These are phyloP conservation scores for Aspergillus tamarii DNA, from an alignment of 2,329 filamentous ascomycete genomes.

Conservation along the genomic window DNA sequence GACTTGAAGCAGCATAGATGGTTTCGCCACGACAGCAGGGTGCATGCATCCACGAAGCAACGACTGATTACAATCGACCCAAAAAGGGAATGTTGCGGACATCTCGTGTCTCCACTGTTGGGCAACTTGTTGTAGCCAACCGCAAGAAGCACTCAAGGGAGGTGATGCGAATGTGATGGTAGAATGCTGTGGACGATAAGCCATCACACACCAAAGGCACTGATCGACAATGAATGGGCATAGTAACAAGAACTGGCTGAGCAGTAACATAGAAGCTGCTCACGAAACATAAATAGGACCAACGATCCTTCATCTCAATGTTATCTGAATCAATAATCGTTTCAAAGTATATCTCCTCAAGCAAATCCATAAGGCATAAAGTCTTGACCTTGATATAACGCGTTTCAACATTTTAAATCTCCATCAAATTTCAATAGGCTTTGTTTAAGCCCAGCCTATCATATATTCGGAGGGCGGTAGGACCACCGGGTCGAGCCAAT, in stretches of 20 bases:
- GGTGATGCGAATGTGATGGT: conserved; percentile 32
- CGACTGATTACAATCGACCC: conserved; percentile 36
- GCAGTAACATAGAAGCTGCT: conserved; percentile 30
- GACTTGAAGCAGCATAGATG: conserved; percentile 33
- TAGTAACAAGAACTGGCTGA: conserved; percentile 24
- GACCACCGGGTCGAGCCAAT: conserved; percentile 35
- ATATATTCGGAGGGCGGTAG: conserved; percentile 32
- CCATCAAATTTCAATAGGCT: conserved; percentile 24
- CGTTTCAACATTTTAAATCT: conserved; percentile 29
- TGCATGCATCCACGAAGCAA: conserved; percentile 43
- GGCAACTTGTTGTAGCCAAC: conserved; percentile 37
- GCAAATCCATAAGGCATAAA: conserved; percentile 26
- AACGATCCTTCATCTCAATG: conserved; percentile 29
- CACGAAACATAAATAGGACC: conserved; percentile 47
- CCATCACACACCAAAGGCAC: conserved; percentile 34
- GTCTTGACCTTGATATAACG: conserved; percentile 20
- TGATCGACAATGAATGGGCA: conserved; percentile 35
- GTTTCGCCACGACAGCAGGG: conserved; percentile 42
- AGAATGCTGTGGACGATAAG: conserved; percentile 38
- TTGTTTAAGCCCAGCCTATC: conserved; percentile 38
- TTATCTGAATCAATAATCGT: conserved; percentile 34
- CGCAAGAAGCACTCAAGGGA: conserved; percentile 32
- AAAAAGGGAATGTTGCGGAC: conserved; percentile 35
- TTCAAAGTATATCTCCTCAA: conserved; percentile 34
- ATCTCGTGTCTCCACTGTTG: conserved; percentile 40